Base-by-base conservation (phyloP, 164 flowering plant species). In the Kingdonia uniflora region DNA sequence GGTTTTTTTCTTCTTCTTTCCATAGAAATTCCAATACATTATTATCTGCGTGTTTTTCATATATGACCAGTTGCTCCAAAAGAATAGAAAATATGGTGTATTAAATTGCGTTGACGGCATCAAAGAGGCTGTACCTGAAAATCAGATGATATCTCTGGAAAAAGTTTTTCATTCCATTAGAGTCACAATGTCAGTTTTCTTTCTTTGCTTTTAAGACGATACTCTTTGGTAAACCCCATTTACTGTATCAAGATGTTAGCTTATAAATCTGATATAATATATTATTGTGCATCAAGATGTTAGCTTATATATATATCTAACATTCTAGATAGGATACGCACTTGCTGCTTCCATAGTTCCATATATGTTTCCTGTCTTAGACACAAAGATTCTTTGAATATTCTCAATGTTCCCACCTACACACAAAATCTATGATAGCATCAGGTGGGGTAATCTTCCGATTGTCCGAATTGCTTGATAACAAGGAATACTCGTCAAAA, bases 111-210 rank as follows among this genome's bases (percentile, higher is more conserved):
- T 78, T 4, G 63, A 49, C 21, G 84, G 81, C 14, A 66, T 87
- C 25, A 65, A 38, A 57, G 74, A 76, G 39, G 82, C 72, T 0
- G 60, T 87, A 7, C 17, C 52, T 72, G 71, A 49, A 45, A 53
- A 81, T 68, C 96, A 91, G 70, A 68, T 85, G 85, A 79, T 76
- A 14, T 74, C 90, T n/a, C 66, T 91, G 57, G 71, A 79, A 49
- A 57, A 20, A 19, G 70, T 79, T 58, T 57, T 85, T 54, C 55
- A 49, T 40, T 80, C 80, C 0, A 75, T 85, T 72, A 74, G 71
- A 16, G 72, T 65, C 16, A 85, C 85, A 20, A 14, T 91, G 96
- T 87, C 66, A 71, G 78, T 41, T 26, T 26, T 24, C 37, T 15
- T 2, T 49, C 21, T 24, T 14, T 26, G 21, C 11, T 40, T 23